Base-by-base conservation (phyloP, 1,284 basidiomycete species). In the Tremellales sp. region DNA sequence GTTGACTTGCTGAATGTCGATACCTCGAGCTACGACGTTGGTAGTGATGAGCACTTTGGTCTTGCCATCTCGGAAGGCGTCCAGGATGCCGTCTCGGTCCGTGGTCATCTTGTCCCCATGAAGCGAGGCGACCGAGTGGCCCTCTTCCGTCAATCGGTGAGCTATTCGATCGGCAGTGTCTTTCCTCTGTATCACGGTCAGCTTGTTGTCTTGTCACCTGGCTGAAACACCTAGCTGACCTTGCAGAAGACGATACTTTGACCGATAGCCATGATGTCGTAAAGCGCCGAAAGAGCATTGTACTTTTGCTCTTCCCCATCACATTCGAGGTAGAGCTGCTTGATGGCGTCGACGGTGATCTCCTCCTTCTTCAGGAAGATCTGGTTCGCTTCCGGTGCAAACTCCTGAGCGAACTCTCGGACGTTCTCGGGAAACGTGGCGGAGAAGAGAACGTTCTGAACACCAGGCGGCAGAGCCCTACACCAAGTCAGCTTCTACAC, bases 31-130 rank as follows among this genome's bases (percentile, higher is more conserved):
- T 59, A 98, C 87, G 62, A 99, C 96, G 74, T 99, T 98, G 47
- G 96, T 99, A 46, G 96, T 97, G 71, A 99, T 98, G 57, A 99
- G 78, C 36, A 97, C 94, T 76, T 98, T 98, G 72, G 91, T 90
- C 69, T 86, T 86, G 52, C 96, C 96, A 62, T 96, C 86, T 45
- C 96, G 82, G 84, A 98, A 99, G 23, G 84, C 84, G 69, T 97
- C 93, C 65, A 98, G 94, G 57, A 94, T 86, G 33, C 81, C 68
- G 74, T 99, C 96, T 63, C 96, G 89, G 66, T 94, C 90, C 2
- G 78, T 60, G 12, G 87, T 84, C 59, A 93, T 86, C 74, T 97
- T 94, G 41, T 89, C 87, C 35, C 96, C 96, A 67, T 98, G 96
- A 40, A 98, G 79, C 3, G 93, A 94, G 8, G 91, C 89, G 24